These are phyloP conservation scores for Phytopythium sindhum DNA, from an alignment of 352 stramenopile genomes.

Conservation along the genomic window DNA sequence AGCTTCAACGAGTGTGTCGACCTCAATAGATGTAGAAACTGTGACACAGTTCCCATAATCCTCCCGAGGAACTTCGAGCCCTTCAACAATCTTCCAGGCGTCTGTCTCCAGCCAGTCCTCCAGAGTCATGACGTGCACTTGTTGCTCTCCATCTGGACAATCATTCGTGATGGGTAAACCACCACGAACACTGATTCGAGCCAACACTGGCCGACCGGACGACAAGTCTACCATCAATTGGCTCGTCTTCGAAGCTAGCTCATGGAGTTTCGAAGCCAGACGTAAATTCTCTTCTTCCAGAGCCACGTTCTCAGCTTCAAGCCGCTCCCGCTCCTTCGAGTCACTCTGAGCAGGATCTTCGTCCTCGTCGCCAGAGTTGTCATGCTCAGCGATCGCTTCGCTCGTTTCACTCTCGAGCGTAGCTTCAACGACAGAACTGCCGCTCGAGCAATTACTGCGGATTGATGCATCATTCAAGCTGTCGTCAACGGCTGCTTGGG, in stretches of 20 bases:
- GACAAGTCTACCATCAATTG: slow-evolving; percentile 41
- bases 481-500: background rate
- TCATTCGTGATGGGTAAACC: too few species aligned
- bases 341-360: slow-evolving; percentile 13
- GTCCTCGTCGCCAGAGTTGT: slow-evolving; percentile 19
- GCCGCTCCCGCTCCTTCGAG: slow-evolving; percentile 10
- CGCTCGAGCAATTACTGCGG: background rate
- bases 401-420: background rate
- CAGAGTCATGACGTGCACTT: slow-evolving; percentile 17
- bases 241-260: slow-evolving; percentile 43
- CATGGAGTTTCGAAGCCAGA: slow-evolving; percentile 42
- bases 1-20: background rate
- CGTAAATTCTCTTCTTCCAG: slow-evolving; percentile 50
- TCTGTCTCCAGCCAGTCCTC: slow-evolving; percentile 62
- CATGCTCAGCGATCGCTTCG: slow-evolving; percentile 3
- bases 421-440: background rate
- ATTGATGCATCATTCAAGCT: background rate
- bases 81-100: slow-evolving; percentile 22
- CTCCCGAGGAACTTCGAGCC: background rate
- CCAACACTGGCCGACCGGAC: slow-evolving; percentile 32
- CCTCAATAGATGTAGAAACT: background rate
- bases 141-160: too few species aligned
- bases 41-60: background rate
- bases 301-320: slow-evolving; percentile 34
- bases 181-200: slow-evolving; percentile 1